Conservation (phyloP, 2,329 filamentous ascomycete genomes). For the Penicillium olsonii region DNA sequence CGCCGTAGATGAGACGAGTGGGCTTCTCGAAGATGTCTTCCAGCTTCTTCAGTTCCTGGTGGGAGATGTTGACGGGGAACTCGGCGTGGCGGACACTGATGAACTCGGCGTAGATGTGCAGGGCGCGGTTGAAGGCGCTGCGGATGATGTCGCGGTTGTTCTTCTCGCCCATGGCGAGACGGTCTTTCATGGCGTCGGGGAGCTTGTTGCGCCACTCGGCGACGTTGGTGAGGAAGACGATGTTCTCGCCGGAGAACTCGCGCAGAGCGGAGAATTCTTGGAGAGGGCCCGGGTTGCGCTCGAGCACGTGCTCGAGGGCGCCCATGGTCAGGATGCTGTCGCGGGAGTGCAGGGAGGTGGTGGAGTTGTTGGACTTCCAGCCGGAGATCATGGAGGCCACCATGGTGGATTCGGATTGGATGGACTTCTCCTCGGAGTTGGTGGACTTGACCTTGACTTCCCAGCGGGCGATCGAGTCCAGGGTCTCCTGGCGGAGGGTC, state of each 20-base stretch:
- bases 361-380: slow-evolving; percentile 38
- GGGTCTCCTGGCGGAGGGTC: slow-evolving; percentile 35
- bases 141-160: slow-evolving; percentile 39
- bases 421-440: slow-evolving; percentile 27
- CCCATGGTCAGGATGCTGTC: slow-evolving; percentile 60
- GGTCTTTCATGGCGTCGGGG: slow-evolving; percentile 24
- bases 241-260: slow-evolving; percentile 72
- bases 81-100: slow-evolving; percentile 63
- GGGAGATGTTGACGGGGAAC: slow-evolving; percentile 68
- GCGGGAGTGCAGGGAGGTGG: slow-evolving; percentile 39
- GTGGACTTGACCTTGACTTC: slow-evolving; percentile 35
- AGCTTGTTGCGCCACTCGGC: slow-evolving; percentile 55
- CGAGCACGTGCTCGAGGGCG: slow-evolving; percentile 63
- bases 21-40: slow-evolving; percentile 59
- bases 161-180: slow-evolving; percentile 24
- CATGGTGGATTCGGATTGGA: slow-evolving; percentile 31
- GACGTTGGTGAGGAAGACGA: slow-evolving; percentile 64
- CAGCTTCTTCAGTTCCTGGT: slow-evolving; percentile 56
- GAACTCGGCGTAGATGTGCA: slow-evolving; percentile 64
- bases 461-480: slow-evolving; percentile 41
- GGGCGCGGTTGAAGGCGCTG: slow-evolving; percentile 59
- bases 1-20: slow-evolving; percentile 45
- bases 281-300: slow-evolving; percentile 59
- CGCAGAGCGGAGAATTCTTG: slow-evolving; percentile 65
- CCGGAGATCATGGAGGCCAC: slow-evolving; percentile 31